Evolutionary conservation across 805 yeast genomes (phyloP), one percentile per base, ranked within the genome.

Genomic region (Candida palmyrensis): DNA sequence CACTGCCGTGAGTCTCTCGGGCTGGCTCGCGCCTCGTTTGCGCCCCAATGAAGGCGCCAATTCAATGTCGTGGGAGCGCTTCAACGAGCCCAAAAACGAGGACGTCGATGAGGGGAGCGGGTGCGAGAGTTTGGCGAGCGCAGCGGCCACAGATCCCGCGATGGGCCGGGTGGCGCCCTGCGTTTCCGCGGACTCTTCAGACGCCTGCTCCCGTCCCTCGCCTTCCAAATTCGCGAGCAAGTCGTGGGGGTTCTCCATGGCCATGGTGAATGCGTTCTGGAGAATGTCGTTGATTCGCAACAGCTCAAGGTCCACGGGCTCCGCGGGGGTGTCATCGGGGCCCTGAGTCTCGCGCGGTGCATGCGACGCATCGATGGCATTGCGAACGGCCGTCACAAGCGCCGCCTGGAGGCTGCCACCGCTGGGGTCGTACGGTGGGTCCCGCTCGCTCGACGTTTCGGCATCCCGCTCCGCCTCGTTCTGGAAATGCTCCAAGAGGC

Each of bases 241-340:
- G 55, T 72, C 54, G 47, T 53, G 51, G 43, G 82, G 82, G 39
- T 79, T 75, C 39, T 75, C 81, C 67, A 77, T 75, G 0, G 89
- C 92, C 80, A 83, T 68, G 29, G 75, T 74, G 60, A 82, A 70
- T 1, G 90, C 92, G 57, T 80, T 80, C 42, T 79, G 86, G 68
- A 82, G 71, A 42, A 82, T 82, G 43, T 75, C 82, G 45, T 75
- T 79, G 76, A 82, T 70, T 37, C 68, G 73, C 35, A 60, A 48
- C 34, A 62, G 68, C 45, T 80, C 85, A 38, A 80, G 60, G 18
- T 73, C 76, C 20, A 64, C 73, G 23, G 62, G 71, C 23, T 53
- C 38, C 16, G 14, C 15, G 14, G 25, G 30, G 5, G n/a, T 21
- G n/a, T 18, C 10, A 14, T 17, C 25, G 34, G 34, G 6, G 28